Evolutionary conservation across 352 stramenopile species (phyloP).

Genomic region (Aphanomyces euteiches): DNA sequence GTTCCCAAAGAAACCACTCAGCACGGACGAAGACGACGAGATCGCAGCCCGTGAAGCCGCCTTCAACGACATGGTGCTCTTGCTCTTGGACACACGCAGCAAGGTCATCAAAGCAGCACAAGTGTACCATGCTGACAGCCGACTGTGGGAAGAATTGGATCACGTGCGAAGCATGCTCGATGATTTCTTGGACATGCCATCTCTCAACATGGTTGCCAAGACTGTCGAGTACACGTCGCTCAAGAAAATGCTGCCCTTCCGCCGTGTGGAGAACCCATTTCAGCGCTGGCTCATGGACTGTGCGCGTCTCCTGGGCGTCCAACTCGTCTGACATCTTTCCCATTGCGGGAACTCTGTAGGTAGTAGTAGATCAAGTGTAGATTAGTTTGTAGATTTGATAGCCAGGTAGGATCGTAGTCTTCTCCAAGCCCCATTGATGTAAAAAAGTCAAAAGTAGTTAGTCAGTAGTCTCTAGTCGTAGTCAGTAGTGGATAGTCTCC

Average conservation of each 20-base stretch:
- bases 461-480: too few relatives aligned
- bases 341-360: too few relatives aligned
- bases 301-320: too few relatives aligned
- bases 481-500: too few relatives aligned
- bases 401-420: too few relatives aligned
- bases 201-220: background rate
- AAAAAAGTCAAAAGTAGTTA: too few relatives aligned
- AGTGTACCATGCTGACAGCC: background rate
- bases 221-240: background rate
- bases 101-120: background rate
- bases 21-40: background rate
- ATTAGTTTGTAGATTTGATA: too few relatives aligned
- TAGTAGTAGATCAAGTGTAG: too few relatives aligned
- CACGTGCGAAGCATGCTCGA: background rate
- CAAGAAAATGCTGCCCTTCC: background rate
- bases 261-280: background rate
- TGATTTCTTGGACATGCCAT: background rate
- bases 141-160: background rate
- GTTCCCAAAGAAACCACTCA: conserved; percentile 22
- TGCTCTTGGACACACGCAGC: background rate
- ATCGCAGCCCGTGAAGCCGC: background rate
- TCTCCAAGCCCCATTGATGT: too few relatives aligned
- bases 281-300: background rate
- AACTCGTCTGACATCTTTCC: too few relatives aligned
- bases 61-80: background rate